phyloP scores from a whole-genome alignment of 768 basidiomycete genomes.

The Pleurotus pulmonarius region DNA sequence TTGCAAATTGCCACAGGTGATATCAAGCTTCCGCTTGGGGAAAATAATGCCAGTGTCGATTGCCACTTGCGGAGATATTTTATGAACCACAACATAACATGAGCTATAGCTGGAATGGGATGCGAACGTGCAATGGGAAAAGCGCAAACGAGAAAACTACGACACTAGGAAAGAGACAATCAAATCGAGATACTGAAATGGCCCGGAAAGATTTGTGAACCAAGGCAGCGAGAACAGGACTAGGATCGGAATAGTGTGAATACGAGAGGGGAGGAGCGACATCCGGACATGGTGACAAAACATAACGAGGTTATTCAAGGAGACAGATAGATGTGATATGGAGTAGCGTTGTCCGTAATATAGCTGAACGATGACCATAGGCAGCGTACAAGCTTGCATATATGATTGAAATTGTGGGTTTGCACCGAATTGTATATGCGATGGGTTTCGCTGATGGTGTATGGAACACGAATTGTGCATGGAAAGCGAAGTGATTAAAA shows the following conservation, averaged over 20 bases:
- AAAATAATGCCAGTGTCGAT: background rate
- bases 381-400: background rate
- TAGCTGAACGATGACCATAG: background rate
- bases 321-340: background rate
- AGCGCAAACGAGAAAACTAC: constrained; percentile 8
- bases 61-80: background rate
- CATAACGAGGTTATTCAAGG: constrained; percentile 5
- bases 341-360: constrained; percentile 5
- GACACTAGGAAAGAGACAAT: background rate
- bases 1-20: too few relatives aligned
- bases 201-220: constrained; percentile 1
- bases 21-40: too few relatives aligned
- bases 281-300: constrained; percentile 6
- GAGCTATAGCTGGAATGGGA: constrained; percentile 8
- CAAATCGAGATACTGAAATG: constrained; percentile 4
- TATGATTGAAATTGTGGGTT: background rate
- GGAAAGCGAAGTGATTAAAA: background rate
- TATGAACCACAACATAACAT: constrained; percentile 9
- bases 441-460: constrained; percentile 1
- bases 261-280: background rate
- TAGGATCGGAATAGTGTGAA: background rate
- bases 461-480: background rate
- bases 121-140: constrained; percentile 1
- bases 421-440: background rate
- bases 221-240: background rate